These are phyloP conservation scores for Boechera retrofracta DNA, from an alignment of 345 rosid genomes.

Conservation along the genomic window DNA sequence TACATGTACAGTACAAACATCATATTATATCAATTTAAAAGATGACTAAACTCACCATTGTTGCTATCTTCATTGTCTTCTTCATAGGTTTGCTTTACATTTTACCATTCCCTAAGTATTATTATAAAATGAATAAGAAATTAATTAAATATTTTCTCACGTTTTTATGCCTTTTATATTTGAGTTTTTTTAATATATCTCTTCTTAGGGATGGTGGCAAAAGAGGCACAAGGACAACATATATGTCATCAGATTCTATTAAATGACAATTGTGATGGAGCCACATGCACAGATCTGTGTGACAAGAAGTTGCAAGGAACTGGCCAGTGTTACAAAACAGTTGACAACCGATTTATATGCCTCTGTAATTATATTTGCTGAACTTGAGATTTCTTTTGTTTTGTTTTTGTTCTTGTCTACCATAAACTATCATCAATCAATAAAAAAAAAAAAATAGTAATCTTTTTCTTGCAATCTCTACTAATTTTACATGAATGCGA, in stretches of 20 bases:
- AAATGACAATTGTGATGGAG: conserved; percentile 18
- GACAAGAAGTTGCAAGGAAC: conserved; percentile 29
- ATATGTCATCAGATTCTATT: conserved; percentile 28
- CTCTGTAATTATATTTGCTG: conserved; percentile 21
- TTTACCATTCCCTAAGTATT: neutral
- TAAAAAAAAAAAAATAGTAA: neutral
- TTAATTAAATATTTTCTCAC: neutral
- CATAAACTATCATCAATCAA: neutral
- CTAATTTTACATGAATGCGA: neutral
- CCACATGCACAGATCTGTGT: conserved; percentile 11
- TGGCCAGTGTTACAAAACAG: conserved; percentile 25
- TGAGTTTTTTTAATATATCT: neutral
- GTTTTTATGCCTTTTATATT: neutral
- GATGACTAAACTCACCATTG: conserved; percentile 19
- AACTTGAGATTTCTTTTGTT: neutral
- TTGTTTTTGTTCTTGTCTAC: neutral
- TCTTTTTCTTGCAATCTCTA: neutral
- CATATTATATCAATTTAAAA: neutral
- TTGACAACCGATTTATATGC: conserved; percentile 25
- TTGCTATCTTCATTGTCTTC: conserved; percentile 26
- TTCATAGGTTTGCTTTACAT: conserved; percentile 33
- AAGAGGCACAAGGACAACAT: conserved; percentile 40
- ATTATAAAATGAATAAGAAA: neutral
- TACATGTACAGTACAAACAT: neutral
- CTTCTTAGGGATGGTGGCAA: conserved; percentile 22